These are phyloP conservation scores for Xerocomus brunneocitrinus DNA, from an alignment of 768 basidiomycete species.

Conservation along the genomic window DNA sequence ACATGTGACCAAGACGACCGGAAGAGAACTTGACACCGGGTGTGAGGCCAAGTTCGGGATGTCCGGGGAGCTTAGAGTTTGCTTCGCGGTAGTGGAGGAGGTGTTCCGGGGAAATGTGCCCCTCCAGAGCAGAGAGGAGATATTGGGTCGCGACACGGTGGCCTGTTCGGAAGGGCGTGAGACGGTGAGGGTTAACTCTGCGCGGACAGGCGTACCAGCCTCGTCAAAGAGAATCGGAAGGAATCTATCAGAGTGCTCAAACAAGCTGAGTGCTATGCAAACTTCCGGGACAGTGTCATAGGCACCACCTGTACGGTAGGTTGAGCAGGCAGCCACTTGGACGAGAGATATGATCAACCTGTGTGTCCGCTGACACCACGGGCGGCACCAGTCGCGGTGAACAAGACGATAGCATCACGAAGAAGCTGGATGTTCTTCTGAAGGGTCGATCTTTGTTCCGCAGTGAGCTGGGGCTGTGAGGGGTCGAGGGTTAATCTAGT, in stretches of 20 bases:
- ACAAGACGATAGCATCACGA: conserved; percentile 81
- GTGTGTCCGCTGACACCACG: conserved; percentile 86
- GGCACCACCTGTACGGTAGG: conserved; percentile 45
- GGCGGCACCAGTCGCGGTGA: conserved; percentile 82
- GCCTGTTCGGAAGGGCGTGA: conserved; percentile 38
- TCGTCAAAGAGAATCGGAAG: conserved; percentile 75
- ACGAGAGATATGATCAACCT: conserved; percentile 35
- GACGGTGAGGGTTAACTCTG: background rate
- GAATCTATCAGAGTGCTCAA: conserved; percentile 58
- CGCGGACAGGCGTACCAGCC: conserved; percentile 51
- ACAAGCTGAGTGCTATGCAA: conserved; percentile 69
- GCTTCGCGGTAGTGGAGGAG: conserved; percentile 84
- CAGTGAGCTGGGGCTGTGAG: conserved; percentile 52
- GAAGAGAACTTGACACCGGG: conserved; percentile 94
- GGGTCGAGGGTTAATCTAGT: conserved; percentile 73
- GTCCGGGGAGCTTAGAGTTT: conserved; percentile 81
- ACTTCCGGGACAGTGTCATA: conserved; percentile 84
- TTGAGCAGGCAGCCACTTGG: background rate
- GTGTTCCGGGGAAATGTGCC: conserved; percentile 65
- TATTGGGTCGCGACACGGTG: conserved; percentile 92
- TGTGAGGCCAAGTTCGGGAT: conserved; percentile 84
- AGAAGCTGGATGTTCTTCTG: conserved; percentile 72
- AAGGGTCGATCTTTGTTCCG: conserved; percentile 57
- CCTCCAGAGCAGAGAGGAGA: conserved; percentile 73
- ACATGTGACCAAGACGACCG: conserved; percentile 89